phyloP scores from a whole-genome alignment of 2,329 filamentous ascomycete genomes.

The Fusarium penzigii region DNA sequence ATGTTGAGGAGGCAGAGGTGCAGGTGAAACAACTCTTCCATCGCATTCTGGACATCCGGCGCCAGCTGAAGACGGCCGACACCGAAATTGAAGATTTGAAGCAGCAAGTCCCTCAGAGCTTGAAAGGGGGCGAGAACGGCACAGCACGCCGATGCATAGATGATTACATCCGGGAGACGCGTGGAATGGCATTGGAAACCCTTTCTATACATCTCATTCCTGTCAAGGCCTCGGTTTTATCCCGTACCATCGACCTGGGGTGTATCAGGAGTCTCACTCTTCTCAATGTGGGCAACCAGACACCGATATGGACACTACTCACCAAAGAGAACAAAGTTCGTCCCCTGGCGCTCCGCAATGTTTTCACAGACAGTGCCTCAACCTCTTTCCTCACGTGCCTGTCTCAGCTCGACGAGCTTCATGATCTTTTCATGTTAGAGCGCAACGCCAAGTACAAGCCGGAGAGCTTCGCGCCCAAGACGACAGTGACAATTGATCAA shows the following conservation, averaged over 20 bases:
- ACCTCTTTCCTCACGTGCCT: constrained; percentile 54
- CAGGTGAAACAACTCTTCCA: constrained; percentile 32
- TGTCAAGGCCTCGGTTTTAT: constrained; percentile 58
- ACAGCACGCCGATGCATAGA: constrained; percentile 35
- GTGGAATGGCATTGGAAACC: constrained; percentile 57
- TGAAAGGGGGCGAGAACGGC: constrained; percentile 15
- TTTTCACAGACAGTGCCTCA: constrained; percentile 66
- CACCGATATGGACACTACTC: constrained; percentile 59
- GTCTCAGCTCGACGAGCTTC: constrained; percentile 51
- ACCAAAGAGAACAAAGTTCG: constrained; percentile 53
- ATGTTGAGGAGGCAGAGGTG: constrained; percentile 25
- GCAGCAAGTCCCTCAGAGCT: constrained; percentile 24
- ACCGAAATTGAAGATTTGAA: constrained; percentile 39
- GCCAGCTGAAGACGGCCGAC: constrained; percentile 38
- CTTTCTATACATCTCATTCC: constrained; percentile 61
- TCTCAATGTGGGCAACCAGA: constrained; percentile 64
- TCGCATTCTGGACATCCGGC: constrained; percentile 36
- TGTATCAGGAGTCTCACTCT: constrained; percentile 59
- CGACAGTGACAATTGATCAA: constrained; percentile 53
- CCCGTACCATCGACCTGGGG: constrained; percentile 57
- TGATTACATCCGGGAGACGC: constrained; percentile 58
- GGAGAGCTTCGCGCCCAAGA: constrained; percentile 53
- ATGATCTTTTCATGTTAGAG: constrained; percentile 63
- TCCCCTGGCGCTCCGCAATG: constrained; percentile 55
- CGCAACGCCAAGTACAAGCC: constrained; percentile 51